These are phyloP conservation scores for Hsuehochloa calcarea DNA, from an alignment of 176 grass and related monocot species.

Conservation along the genomic window DNA sequence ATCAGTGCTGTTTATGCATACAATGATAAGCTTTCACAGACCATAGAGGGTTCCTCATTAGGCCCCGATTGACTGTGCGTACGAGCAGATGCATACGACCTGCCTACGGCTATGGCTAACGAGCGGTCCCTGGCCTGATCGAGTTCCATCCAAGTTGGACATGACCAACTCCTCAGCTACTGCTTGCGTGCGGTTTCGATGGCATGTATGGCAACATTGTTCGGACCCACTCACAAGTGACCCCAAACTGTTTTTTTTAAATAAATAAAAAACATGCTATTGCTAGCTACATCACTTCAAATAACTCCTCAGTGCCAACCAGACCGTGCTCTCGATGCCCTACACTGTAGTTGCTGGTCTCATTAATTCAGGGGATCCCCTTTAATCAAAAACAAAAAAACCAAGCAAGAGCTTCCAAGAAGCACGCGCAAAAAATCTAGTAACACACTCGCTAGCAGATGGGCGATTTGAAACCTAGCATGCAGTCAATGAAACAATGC, in stretches of 20 bases:
- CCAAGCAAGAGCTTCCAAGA: not conserved
- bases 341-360: too few relatives aligned
- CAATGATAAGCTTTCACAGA: not conserved
- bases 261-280: not conserved
- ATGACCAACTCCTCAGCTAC: not conserved
- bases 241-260: not conserved
- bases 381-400: too few relatives aligned
- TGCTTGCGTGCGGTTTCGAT: not conserved
- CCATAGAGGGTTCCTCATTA: not conserved
- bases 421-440: not conserved
- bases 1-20: not conserved
- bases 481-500: not conserved
- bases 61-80: not conserved
- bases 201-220: not conserved
- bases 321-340: too few relatives aligned
- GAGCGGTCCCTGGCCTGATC: conserved; percentile 5
- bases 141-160: not conserved
- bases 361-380: too few relatives aligned
- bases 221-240: not conserved
- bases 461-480: not conserved
- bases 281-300: too few relatives aligned
- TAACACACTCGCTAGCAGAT: not conserved
- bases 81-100: not conserved
- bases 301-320: not conserved
- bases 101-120: not conserved